phyloP scores from a whole-genome alignment of 306 rosid genomes.

The Luffa aegyptiaca region DNA sequence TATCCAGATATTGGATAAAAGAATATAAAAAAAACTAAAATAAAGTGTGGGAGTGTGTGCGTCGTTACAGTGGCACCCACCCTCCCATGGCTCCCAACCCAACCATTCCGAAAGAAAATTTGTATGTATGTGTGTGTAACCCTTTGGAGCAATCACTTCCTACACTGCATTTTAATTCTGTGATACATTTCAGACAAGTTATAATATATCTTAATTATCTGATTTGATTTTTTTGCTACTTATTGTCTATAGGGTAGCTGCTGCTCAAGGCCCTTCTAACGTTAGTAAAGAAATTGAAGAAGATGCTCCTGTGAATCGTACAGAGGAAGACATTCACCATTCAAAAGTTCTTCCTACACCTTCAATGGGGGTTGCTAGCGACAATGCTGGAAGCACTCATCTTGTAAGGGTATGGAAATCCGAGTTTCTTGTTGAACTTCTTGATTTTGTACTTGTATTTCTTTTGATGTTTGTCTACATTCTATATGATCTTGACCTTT shows the following conservation, averaged over 20 bases:
- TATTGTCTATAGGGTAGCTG: slow-evolving; percentile 33
- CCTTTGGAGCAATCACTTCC: background rate
- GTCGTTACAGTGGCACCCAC: background rate
- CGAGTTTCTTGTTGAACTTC: background rate
- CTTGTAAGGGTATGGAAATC: slow-evolving; percentile 40
- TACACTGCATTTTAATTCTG: background rate
- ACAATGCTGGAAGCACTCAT: slow-evolving; percentile 51
- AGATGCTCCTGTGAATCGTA: slow-evolving; percentile 29
- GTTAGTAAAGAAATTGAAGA: slow-evolving; percentile 40
- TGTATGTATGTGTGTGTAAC: background rate
- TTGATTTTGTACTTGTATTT: background rate
- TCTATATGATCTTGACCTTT: background rate
- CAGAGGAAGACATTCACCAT: slow-evolving; percentile 22
- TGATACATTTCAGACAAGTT: background rate
- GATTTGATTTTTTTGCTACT: slow-evolving; percentile 7
- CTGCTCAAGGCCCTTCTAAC: slow-evolving; percentile 35
- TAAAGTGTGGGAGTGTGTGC: background rate
- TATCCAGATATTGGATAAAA: background rate
- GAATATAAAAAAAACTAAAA: background rate
- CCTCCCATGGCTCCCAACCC: background rate
- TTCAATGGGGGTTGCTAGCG: slow-evolving; percentile 52
- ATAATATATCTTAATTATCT: background rate
- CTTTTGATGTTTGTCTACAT: background rate
- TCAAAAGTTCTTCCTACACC: slow-evolving; percentile 42
- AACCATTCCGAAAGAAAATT: background rate